Base-by-base conservation (phyloP, 805 yeast genomes). In the Maudiozyma saulgeensis region DNA sequence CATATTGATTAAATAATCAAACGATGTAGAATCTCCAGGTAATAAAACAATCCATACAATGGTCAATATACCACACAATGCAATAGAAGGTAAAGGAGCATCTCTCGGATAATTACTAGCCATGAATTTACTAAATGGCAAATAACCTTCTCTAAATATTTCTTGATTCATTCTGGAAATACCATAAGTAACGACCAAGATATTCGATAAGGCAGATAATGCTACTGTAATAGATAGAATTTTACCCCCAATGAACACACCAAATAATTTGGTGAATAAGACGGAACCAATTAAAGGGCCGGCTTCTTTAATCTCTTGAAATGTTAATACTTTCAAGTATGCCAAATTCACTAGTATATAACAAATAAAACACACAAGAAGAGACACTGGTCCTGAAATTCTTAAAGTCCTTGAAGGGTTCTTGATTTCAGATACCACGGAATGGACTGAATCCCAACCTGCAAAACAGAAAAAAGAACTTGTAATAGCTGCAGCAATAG, bases 391-490 rank as follows among this genome's bases (percentile, higher is more conserved):
- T 2, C 86, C 86, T 1, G 85, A 83, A 31, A 80, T 74, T 56
- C 69, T 78, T 48, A 81, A 68, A 0, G 85, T 80, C 32, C 76
- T 64, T 0, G 69, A 68, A 0, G 86, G 87, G 51, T 81, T 76
- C 50, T 75, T 74, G 37, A 81, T 75, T 57, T 81, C 87, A 44
- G 80, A 78, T 3, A 82, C 70, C 12, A 79, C 81, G 0, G 80
- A 73, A 57, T 80, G 84, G 8, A 80, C 80, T 7, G 76, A 65
- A 53, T 74, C 78, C 85, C 86, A 81, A 3, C 87, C 87, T 4
- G 77, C 71, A 53, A 74, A 79, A 4, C 82, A 76, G 66, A 78
- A 81, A 50, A 77, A 70, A 1, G 83, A 80, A 55, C 77, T 78
- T 21, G 80, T 71, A 25, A 80, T 71, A 0, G 83, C 82, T 44